phyloP scores from a whole-genome alignment of 331 rosid species.

The Phaseolus coccineus region DNA sequence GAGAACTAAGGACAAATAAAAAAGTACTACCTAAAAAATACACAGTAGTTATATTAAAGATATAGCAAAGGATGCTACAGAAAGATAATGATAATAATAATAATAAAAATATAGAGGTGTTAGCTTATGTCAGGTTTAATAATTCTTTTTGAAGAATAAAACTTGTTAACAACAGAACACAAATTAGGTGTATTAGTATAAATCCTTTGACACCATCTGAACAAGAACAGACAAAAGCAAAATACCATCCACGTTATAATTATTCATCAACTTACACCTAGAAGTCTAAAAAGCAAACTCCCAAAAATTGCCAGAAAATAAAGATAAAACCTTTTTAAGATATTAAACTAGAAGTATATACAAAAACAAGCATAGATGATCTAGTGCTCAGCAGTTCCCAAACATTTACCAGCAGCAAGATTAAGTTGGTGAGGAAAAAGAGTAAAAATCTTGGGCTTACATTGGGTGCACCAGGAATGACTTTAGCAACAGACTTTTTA shows the following conservation, averaged over 20 bases:
- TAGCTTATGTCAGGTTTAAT: background rate
- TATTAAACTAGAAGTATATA: slow-evolving; percentile 15
- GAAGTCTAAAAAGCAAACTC: slow-evolving; percentile 14
- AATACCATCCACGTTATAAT: slow-evolving; percentile 20
- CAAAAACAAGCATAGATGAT: slow-evolving; percentile 25
- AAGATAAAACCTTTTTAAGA: slow-evolving; percentile 11
- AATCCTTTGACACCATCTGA: slow-evolving; percentile 15
- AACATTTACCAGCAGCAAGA: slow-evolving; percentile 30
- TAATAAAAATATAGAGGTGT: background rate
- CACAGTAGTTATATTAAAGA: background rate
- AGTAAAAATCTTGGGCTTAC: slow-evolving; percentile 57
- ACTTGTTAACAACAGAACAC: background rate
- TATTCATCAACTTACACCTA: slow-evolving; percentile 13
- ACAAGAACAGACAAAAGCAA: slow-evolving; percentile 24
- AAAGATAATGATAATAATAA: too few relatives aligned
- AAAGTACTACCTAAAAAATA: background rate
- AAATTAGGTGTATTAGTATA: background rate
- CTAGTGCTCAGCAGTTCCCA: slow-evolving; percentile 35
- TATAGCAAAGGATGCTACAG: background rate
- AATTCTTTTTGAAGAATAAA: slow-evolving; percentile 16
- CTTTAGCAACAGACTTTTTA: slow-evolving; percentile 84
- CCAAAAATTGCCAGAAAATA: slow-evolving; percentile 9
- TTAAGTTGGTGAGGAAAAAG: slow-evolving; percentile 15
- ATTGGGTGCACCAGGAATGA: slow-evolving; percentile 84
- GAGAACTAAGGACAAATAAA: background rate